A percentile compares a stretch with the other conserved stretches of the same genome.
phyloP scores from a whole-genome alignment of 2,329 filamentous ascomycete genomes.

The Dendryphion nanum region DNA sequence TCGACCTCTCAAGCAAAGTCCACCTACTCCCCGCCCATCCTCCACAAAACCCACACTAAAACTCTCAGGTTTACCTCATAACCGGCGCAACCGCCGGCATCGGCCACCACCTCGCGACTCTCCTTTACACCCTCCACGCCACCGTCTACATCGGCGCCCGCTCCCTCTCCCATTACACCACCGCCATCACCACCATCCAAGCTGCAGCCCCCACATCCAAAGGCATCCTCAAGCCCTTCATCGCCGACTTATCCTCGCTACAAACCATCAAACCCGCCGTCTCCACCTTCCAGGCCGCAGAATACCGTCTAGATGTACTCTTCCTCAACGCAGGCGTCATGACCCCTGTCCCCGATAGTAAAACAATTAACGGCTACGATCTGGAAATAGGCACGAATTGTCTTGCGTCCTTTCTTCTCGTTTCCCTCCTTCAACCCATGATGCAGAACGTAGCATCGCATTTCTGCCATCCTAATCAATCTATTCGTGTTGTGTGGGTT shows the following conservation, averaged over 20 bases:
- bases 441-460: conserved; percentile 6
- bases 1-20: conserved; percentile 42
- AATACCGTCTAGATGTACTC: conserved; percentile 43
- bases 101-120: conserved; percentile 50
- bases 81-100: conserved; percentile 47
- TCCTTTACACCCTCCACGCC: conserved; percentile 54
- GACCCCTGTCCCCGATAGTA: conserved; percentile 16
- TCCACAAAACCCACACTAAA: neutral
- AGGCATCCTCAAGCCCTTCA: conserved; percentile 17
- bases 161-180: conserved; percentile 40
- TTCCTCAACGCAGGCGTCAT: conserved; percentile 25
- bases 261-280: conserved; percentile 39
- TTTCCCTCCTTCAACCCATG: conserved; percentile 9
- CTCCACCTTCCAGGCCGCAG: conserved; percentile 30
- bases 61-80: conserved; percentile 47
- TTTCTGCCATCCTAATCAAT: conserved; percentile 12
- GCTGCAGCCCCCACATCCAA: conserved; percentile 31
- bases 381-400: conserved; percentile 9
- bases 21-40: neutral
- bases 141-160: conserved; percentile 55
- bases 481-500: conserved; percentile 15
- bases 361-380: conserved; percentile 12
- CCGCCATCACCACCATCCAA: conserved; percentile 46
- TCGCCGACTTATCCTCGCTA: conserved; percentile 41
- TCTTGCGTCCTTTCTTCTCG: conserved; percentile 12